A percentile compares a stretch with the other conserved stretches of the same genome.
Evolutionary conservation across 2,329 filamentous ascomycete genomes (phyloP).

Genomic region (Fusarium bulbicola): DNA sequence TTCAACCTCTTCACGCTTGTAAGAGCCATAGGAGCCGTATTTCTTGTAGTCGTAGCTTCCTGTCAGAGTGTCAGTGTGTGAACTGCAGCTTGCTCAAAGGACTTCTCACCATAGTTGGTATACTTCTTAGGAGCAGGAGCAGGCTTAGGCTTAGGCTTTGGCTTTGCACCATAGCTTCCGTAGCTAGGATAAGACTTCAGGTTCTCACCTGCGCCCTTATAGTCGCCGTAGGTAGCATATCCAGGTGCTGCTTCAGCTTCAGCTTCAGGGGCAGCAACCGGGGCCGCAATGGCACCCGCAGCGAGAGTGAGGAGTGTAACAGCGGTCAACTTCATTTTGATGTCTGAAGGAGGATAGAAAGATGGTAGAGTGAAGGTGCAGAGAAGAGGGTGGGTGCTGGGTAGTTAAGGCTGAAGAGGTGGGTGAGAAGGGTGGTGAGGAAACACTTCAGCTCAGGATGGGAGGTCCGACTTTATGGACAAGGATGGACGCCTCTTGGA

Average conservation of each 20-base stretch:
- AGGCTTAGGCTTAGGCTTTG: slow-evolving; percentile 6
- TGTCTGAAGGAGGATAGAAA: neutral
- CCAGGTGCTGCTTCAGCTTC: slow-evolving; percentile 16
- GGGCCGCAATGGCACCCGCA: slow-evolving; percentile 39
- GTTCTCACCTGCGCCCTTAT: neutral
- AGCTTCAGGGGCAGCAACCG: slow-evolving; percentile 23
- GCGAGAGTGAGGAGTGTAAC: slow-evolving; percentile 39
- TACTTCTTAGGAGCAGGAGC: slow-evolving; percentile 12
- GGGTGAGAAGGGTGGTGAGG: slow-evolving; percentile 8
- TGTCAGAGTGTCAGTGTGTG: neutral
- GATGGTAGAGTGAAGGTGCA: neutral
- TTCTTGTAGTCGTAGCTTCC: slow-evolving; percentile 27
- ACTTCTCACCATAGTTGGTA: slow-evolving; percentile 3
- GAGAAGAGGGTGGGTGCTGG: neutral
- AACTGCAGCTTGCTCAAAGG: neutral
- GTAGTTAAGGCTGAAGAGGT: neutral
- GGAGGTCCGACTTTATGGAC: slow-evolving; percentile 25
- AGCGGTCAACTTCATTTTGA: slow-evolving; percentile 45
- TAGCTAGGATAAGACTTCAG: neutral
- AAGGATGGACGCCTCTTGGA: neutral
- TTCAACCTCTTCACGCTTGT: slow-evolving; percentile 9
- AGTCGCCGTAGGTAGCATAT: neutral
- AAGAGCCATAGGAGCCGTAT: slow-evolving; percentile 16
- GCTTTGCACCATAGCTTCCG: neutral
- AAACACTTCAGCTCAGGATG: neutral